A percentile compares a stretch with the other conserved stretches of the same genome.
Evolutionary conservation across 305 asterid species (phyloP).

Genomic region (Fraxinus velutina): DNA sequence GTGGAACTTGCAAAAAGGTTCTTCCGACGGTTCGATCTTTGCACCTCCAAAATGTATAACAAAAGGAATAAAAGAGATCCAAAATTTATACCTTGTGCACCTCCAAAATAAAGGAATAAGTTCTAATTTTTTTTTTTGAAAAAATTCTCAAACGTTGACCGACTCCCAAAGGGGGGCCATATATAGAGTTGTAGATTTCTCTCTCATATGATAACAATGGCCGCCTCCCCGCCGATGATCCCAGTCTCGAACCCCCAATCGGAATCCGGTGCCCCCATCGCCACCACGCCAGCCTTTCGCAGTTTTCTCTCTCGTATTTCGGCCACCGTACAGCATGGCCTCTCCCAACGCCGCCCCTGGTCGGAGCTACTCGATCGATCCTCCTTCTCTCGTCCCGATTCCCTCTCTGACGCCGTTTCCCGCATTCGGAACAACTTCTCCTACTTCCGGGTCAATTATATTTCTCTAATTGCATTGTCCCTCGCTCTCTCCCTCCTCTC

Average conservation of each 20-base stretch:
- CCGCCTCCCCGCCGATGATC: slow-evolving; percentile 25
- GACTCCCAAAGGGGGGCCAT: not conserved
- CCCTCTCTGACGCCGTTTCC: slow-evolving; percentile 69
- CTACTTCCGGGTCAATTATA: slow-evolving; percentile 72
- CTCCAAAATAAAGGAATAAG: not conserved
- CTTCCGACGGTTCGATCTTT: not conserved
- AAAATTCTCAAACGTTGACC: not conserved
- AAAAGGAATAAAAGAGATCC: not conserved
- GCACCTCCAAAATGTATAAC: not conserved
- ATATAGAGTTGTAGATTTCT: not conserved
- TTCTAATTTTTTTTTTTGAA: not conserved
- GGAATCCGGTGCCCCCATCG: slow-evolving; percentile 47
- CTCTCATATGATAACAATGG: not conserved
- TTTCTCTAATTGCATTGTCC: slow-evolving; percentile 54
- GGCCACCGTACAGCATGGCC: slow-evolving; percentile 48
- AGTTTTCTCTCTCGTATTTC: slow-evolving; percentile 55
- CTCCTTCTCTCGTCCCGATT: slow-evolving; percentile 72
- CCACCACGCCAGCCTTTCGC: slow-evolving; percentile 74
- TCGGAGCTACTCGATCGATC: slow-evolving; percentile 66
- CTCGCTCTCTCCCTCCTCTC: slow-evolving; percentile 61
- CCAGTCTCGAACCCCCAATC: slow-evolving; percentile 55
- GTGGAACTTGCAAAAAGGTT: not conserved
- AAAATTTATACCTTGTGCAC: not conserved
- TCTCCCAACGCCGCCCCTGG: slow-evolving; percentile 87
- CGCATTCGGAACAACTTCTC: slow-evolving; percentile 61